Conservation (phyloP, 2,329 filamentous ascomycete genomes). For the Knoxdaviesia capensis region DNA sequence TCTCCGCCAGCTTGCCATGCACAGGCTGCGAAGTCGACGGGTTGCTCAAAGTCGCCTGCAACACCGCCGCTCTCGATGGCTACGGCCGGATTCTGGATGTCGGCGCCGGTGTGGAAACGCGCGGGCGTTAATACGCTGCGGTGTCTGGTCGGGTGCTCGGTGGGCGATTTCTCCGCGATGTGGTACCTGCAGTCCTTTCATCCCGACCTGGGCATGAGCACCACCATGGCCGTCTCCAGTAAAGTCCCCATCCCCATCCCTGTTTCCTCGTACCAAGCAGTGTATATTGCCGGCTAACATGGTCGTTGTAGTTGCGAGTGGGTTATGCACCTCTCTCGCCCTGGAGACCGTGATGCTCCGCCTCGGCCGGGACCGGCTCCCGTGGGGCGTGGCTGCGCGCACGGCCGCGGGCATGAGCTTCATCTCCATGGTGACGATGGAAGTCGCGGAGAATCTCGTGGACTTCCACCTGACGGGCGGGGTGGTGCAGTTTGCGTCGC, state of each 20-base stretch:
- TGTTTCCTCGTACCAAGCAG: no score
- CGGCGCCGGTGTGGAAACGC: slow-evolving; percentile 21
- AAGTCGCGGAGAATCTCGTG: slow-evolving; percentile 30
- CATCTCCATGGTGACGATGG: slow-evolving; percentile 39
- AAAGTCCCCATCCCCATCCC: slow-evolving; percentile 4
- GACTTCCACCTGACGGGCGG: slow-evolving; percentile 35
- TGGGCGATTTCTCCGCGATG: slow-evolving; percentile 34
- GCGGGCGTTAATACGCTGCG: slow-evolving; percentile 32
- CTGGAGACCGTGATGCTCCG: slow-evolving; percentile 31
- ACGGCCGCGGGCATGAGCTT: slow-evolving; percentile 38
- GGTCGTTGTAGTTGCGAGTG: slow-evolving; percentile 22
- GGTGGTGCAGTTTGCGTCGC: slow-evolving; percentile 21
- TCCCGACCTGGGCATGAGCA: slow-evolving; percentile 22
- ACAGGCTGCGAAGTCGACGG: no score
- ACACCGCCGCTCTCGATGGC: not conserved
- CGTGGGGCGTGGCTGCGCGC: slow-evolving; percentile 23
- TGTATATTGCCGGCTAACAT: no score
- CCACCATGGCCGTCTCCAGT: slow-evolving; percentile 33
- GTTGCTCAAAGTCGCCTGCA: no score
- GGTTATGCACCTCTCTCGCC: slow-evolving; percentile 27
- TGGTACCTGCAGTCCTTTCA: slow-evolving; percentile 30
- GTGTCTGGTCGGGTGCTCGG: slow-evolving; percentile 32
- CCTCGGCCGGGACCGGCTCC: slow-evolving; percentile 23
- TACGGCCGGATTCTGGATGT: slow-evolving; percentile 13
- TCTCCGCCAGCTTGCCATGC: no score